Base-by-base conservation (phyloP, 352 stramenopile species). In the Blastocystis sp. region DNA sequence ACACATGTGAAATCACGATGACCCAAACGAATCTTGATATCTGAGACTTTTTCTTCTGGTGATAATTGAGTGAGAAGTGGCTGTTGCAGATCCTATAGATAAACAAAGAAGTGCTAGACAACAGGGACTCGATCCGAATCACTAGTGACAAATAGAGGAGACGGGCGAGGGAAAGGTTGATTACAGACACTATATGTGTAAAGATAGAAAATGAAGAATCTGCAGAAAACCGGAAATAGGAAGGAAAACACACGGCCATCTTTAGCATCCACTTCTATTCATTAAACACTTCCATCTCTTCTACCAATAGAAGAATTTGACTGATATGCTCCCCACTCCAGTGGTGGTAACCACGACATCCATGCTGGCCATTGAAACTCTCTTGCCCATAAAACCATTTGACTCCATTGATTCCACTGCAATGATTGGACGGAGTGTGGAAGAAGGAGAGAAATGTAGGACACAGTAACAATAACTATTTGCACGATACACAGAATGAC, bases 141-240 rank as follows among this genome's bases (percentile, higher is more conserved):
- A 15, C 8, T n/a, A 39, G 62, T 1, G 62, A 50, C 62, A 39
- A 73, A 47, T 2, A 47, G 7, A 39, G 62, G 23, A 39, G 62
- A n/a, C 7, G 8, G 7, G 1, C 8, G 23, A 1, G 23, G 5
- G 15, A 6, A 15, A 26, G 43, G 54, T n/a, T 62, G 70, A 29
- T 50, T 11, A 34, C 45, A 41, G 4, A 37, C 59, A 29, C 59
- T 68, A 29, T 39, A 68, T 20, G 59, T 68, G 59, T 68, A 68
- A 9, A 61, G n/a, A 62, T 61, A 80, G 50, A 80, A 80, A 34
- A 41, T 18, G n/a, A 47, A 80, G n/a, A 15, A 80, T 62, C 39
- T 64, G 41, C 62, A 26, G n/a, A 80, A 41, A 45, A 41, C 26
- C 2, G 70, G 70, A 41, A 41, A 26, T 0, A 80, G 45, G 54